phyloP scores from a whole-genome alignment of 805 yeast genomes.

The Wickerhamiella brachini region DNA sequence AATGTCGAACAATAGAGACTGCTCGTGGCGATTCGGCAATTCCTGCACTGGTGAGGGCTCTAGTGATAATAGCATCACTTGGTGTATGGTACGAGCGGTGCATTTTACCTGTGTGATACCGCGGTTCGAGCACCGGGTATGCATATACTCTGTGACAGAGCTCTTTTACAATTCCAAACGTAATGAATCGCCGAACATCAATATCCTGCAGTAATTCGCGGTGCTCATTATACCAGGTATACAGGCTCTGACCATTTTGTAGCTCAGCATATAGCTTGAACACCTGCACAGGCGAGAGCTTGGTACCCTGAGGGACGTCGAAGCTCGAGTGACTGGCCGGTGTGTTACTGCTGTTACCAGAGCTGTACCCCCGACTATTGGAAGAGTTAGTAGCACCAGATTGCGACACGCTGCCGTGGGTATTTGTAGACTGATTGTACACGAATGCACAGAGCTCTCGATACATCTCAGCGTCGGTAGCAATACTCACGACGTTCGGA shows the following conservation, averaged over 20 bases:
- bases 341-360: conserved; percentile 1
- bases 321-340: conserved; percentile 3
- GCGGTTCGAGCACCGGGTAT: conserved; percentile 44
- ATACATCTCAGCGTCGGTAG: conserved; percentile 51
- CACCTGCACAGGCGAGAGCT: conserved; percentile 21
- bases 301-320: background rate
- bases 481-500: conserved; percentile 53
- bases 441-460: conserved; percentile 80
- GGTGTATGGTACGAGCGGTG: background rate
- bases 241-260: conserved; percentile 61
- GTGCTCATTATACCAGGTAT: conserved; percentile 71
- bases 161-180: conserved; percentile 76
- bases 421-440: conserved; percentile 20
- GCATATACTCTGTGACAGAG: conserved; percentile 68
- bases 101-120: background rate
- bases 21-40: conserved; percentile 5
- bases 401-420: background rate
- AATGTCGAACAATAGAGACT: conserved; percentile 1
- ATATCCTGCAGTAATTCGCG: conserved; percentile 42
- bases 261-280: conserved; percentile 66
- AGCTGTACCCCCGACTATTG: background rate
- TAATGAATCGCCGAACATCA: conserved; percentile 71
- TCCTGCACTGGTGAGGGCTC: background rate
- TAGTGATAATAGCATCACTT: background rate
- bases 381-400: background rate